Evolutionary conservation across 2,329 filamentous ascomycete genomes (phyloP).

Genomic region (Colletotrichum filicis): DNA sequence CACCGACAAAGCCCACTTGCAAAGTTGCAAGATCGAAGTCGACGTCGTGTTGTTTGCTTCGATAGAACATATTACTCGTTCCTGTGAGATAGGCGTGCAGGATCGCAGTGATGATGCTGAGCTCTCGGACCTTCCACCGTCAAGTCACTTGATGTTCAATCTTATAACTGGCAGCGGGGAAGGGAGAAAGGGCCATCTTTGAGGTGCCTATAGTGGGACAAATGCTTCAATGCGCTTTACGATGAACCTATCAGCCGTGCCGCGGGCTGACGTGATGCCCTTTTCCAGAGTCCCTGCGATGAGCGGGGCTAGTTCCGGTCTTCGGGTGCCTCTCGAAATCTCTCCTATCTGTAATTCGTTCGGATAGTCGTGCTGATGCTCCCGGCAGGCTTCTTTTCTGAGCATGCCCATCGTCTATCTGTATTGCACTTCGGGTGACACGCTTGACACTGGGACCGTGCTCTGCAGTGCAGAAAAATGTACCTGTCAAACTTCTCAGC

Average conservation of each 20-base stretch:
- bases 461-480: background rate
- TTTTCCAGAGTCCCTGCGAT: background rate
- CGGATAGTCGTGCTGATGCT: too few species aligned
- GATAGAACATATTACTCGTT: background rate
- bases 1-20: background rate
- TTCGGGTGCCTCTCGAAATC: background rate
- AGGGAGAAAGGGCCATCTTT: background rate
- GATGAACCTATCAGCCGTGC: slow-evolving; percentile 6
- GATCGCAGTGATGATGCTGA: background rate
- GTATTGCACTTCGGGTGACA: background rate
- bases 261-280: background rate
- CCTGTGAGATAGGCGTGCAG: background rate
- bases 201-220: background rate
- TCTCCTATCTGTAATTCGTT: background rate
- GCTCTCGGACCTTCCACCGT: background rate
- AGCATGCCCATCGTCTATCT: too few species aligned
- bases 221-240: background rate
- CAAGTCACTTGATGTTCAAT: background rate
- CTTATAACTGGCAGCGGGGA: background rate
- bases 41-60: background rate
- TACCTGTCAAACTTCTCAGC: background rate
- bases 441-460: background rate
- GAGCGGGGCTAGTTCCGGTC: background rate
- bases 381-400: too few species aligned
- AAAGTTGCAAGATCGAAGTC: background rate